phyloP scores from a whole-genome alignment of 1,284 basidiomycete genomes.

The Trametes pubescens region DNA sequence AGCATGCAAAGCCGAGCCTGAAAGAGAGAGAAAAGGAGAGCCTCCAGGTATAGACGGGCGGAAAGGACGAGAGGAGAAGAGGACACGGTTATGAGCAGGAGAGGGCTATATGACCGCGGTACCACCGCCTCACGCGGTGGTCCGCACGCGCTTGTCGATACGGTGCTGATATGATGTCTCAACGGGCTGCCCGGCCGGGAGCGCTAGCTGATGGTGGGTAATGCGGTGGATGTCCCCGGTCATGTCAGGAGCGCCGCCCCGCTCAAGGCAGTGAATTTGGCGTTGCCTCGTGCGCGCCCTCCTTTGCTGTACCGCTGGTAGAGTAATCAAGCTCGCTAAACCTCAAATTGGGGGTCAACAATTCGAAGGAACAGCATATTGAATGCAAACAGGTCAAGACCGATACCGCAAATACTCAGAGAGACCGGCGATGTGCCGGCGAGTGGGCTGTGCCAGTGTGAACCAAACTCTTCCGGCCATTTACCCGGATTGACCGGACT shows the following conservation, averaged over 20 bases:
- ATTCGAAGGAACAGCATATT: not conserved
- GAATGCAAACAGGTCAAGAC: not conserved
- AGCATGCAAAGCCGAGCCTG: not conserved
- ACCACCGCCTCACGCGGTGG: slow-evolving; percentile 19
- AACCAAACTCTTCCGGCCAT: not conserved
- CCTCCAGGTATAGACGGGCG: not conserved
- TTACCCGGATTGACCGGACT: not conserved
- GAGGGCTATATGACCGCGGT: slow-evolving; percentile 12
- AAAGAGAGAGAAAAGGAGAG: not conserved
- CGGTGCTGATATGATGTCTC: slow-evolving; percentile 16
- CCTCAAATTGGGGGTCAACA: not conserved
- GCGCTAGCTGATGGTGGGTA: not conserved
- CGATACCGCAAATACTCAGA: no score
- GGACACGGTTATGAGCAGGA: slow-evolving; percentile 2
- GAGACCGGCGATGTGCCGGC: not conserved
- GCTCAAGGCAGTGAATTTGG: not conserved
- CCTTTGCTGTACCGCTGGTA: not conserved
- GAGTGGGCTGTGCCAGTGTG: not conserved
- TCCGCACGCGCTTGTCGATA: slow-evolving; percentile 1
- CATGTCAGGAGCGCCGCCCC: not conserved
- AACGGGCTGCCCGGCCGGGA: not conserved
- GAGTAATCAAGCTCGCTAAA: not conserved
- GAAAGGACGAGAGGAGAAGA: slow-evolving; percentile 5
- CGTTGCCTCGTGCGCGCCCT: not conserved
- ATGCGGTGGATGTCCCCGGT: not conserved